Evolutionary conservation across 1,284 basidiomycete species (phyloP), one percentile per base, ranked within the genome.

Genomic region (Hymenochaete sp.): DNA sequence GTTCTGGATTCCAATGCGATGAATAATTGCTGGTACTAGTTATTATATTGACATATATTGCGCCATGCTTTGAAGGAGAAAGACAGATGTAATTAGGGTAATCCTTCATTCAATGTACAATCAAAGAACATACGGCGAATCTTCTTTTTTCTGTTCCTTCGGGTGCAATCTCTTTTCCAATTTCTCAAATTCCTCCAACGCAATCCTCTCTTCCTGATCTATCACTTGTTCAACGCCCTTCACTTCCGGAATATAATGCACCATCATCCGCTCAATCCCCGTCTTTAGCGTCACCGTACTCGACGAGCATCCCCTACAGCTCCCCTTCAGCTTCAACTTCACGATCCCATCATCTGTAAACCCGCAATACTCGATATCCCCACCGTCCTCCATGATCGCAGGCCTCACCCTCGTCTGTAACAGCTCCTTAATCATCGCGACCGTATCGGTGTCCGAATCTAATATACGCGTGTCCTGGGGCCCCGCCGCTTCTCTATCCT

Each of bases 191-290:
- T 97, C 96, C 52, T 85, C 79, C 50, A 91, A 59, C 0, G 95
- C 88, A 42, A 98, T 78, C 14, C 73, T 67, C 61, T 98, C 95
- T 58, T 98, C 95, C 54, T 85, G 78, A 59, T 93, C 93, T 40
- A 98, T 64, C 4, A 97, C 90, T 79, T 98, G 93, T 59, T 97
- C 90, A 4, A 98, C 93, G n/a, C 80, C 82, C 63, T 95, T 86
- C 26, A 98, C 95, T 65, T 98, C 93, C 4, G 95, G 95, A 45
- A 98, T 90, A 59, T 98, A 98, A 65, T 98, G 95, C 89, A 91
- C 95, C 57, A 98, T 70, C 96, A 98, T 98, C 51, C 95, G 74
- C 69, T 98, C 96, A 45, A 97, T 95, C 3, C 93, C 93, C 53
- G 77, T 82, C 72, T 98, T 98, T 51, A 98, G 71, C 13, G 95